Evolutionary conservation across 768 basidiomycete species (phyloP).

Genomic region (Rhodotorula diobovata): DNA sequence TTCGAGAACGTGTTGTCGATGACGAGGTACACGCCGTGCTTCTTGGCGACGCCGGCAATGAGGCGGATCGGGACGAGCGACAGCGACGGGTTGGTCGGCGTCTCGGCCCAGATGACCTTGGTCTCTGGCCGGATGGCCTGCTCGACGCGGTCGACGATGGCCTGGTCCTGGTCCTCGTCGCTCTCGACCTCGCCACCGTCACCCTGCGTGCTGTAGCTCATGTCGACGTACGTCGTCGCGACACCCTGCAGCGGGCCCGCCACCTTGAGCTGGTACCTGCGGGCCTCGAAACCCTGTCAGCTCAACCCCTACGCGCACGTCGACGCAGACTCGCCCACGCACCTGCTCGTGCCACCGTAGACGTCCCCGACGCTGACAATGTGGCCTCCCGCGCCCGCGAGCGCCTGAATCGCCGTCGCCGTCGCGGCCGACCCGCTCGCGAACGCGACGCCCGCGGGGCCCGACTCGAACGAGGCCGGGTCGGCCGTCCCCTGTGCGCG

Average conservation of each 20-base stretch:
- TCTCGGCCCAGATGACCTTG: slow-evolving; percentile 91
- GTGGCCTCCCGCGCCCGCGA: slow-evolving; percentile 66
- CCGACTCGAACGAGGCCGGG: slow-evolving; percentile 50
- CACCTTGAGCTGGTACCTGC: slow-evolving; percentile 67
- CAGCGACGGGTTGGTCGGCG: slow-evolving; percentile 91
- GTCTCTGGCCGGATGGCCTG: slow-evolving; percentile 69
- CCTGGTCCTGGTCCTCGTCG: slow-evolving; percentile 52
- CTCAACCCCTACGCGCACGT: neutral
- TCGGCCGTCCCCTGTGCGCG: neutral
- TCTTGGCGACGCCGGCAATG: slow-evolving; percentile 62
- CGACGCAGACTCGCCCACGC: neutral
- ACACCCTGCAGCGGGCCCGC: slow-evolving; percentile 62
- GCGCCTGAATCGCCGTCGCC: slow-evolving; percentile 70
- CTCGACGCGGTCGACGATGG: slow-evolving; percentile 62
- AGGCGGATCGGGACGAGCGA: slow-evolving; percentile 74
- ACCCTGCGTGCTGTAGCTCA: slow-evolving; percentile 44
- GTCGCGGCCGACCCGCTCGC: slow-evolving; percentile 81
- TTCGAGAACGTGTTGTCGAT: slow-evolving; percentile 60
- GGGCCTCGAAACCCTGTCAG: no score
- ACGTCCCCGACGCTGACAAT: slow-evolving; percentile 68
- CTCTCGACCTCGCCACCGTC: neutral
- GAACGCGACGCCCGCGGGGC: slow-evolving; percentile 70
- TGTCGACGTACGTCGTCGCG: slow-evolving; percentile 71
- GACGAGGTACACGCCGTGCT: slow-evolving; percentile 65
- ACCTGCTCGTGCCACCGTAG: slow-evolving; percentile 74